Evolutionary conservation across 768 basidiomycete species (phyloP).

Genomic region (Cystofilobasidium bisporidii): DNA sequence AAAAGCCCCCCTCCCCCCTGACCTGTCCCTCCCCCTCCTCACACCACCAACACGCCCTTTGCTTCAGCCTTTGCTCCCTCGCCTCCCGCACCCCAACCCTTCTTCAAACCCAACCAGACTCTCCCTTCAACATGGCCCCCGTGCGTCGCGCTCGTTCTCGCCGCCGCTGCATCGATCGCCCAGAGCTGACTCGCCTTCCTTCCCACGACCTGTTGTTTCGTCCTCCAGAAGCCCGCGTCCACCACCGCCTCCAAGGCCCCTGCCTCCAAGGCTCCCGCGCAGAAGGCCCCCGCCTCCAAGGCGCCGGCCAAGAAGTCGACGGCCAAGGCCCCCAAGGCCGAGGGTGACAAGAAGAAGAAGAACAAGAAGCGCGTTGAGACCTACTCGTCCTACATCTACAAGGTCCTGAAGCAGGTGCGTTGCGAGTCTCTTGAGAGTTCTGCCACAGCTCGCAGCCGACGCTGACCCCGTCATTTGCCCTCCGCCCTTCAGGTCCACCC

Average conservation of each 20-base stretch:
- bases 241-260: conserved; percentile 22
- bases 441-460: no score
- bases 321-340: conserved; percentile 46
- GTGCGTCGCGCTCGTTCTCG: not conserved
- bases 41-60: no score
- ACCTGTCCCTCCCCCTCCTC: not conserved
- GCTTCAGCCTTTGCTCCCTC: no score
- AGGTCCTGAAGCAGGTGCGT: conserved; percentile 28
- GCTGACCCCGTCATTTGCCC: not conserved
- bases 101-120: conserved; percentile 30
- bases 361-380: conserved; percentile 30
- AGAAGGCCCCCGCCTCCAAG: conserved; percentile 44
- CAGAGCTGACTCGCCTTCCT: no score
- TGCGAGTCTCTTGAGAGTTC: no score
- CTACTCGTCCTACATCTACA: conserved; percentile 30
- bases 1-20: not conserved
- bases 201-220: not conserved
- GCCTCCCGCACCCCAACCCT: conserved; percentile 50
- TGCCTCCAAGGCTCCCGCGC: conserved; percentile 28
- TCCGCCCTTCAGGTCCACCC: conserved; percentile 16
- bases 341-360: conserved; percentile 27
- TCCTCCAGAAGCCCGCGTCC: conserved; percentile 16
- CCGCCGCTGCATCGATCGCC: no score
- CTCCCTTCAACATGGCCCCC: conserved; percentile 15
- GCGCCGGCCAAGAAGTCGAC: conserved; percentile 66